Evolutionary conservation across 2,329 filamentous ascomycete genomes (phyloP), one percentile per base, ranked within the genome.

Genomic region (Lizonia empirigonia): DNA sequence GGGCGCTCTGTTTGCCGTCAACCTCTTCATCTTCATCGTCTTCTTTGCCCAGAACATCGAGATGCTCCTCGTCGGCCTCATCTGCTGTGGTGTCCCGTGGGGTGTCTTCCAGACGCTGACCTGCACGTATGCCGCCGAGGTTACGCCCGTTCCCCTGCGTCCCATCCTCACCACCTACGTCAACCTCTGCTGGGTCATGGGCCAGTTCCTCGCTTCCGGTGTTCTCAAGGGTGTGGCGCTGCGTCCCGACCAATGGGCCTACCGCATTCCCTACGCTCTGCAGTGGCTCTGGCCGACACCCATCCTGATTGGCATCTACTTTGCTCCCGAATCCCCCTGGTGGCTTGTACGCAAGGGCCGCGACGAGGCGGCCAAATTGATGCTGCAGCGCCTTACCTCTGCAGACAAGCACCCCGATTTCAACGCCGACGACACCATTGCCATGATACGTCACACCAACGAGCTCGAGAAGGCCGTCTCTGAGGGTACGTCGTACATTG

Each of bases 401-500:
- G 58, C 67, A 5, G 65, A 72, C 12, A 70, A 63, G 52, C 59
- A 67, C 24, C 56, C 61, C 5, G 81, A 86, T 27, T 70, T 70
- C 63, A 67, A 71, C 38, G 62, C 64, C 42, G 64, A 72, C 48
- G 63, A 72, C 32, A 94, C 89, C 0, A 81, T 96, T 54, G 86
- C 89, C 62, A 94, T 96, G 90, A 96, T 96, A 88, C 84, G 90
- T 4, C 89, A 94, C 68, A 96, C 91, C 4, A 91, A 89, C 5
- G 87, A 88, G 1, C 77, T 95, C 12, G 91, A 96, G 70, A 82
- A 89, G 67, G 78, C 84, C 71, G 86, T 90, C 7, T 65, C 64
- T 30, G 77, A 77, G 10, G 90, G 90, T 29, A 84, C 88, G 7
- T 85, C 82, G 29, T 96, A 94, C 73, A 73, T 83, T 61, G 91